Conservation (phyloP, 169 alveolate species). For the Babesia divergens region DNA sequence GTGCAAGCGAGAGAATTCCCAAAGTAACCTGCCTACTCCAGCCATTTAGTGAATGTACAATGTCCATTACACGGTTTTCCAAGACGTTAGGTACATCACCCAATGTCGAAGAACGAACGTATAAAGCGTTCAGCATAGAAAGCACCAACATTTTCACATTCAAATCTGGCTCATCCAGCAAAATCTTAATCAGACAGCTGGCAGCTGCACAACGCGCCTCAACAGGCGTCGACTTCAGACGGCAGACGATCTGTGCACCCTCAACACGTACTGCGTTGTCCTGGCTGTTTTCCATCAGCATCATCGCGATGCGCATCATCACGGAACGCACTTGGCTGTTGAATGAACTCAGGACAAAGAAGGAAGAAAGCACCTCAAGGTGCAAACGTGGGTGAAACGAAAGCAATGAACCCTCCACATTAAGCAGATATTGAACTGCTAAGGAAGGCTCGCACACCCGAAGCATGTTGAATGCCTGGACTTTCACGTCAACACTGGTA, state of each 20-base stretch:
- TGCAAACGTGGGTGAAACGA: constrained; percentile 66
- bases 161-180: constrained; percentile 87
- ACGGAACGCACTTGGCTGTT: constrained; percentile 2
- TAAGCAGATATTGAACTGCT: constrained; percentile 83
- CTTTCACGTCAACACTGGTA: constrained; percentile 87
- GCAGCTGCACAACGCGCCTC: constrained; percentile 80
- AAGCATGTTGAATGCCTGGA: constrained; percentile 87
- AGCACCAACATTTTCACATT: constrained; percentile 84
- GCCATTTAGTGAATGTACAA: constrained; percentile 78
- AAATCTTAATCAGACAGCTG: constrained; percentile 82
- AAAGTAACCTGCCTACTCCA: constrained; percentile 79
- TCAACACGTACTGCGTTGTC: constrained; percentile 41
- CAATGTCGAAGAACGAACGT: constrained; percentile 58
- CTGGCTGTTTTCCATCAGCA: constrained; percentile 48
- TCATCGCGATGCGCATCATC: constrained; percentile 51
- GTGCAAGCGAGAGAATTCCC: constrained; percentile 78
- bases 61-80: constrained; percentile 84
- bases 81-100: constrained; percentile 77
- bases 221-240: constrained; percentile 41
- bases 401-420: constrained; percentile 63
- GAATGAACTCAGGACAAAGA: constrained; percentile 2
- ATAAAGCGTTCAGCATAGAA: constrained; percentile 52
- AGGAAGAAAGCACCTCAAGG: constrained; percentile 13
- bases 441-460: constrained; percentile 82
- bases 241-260: constrained; percentile 26